A percentile compares a stretch with the other conserved stretches of the same genome.
Conservation (phyloP, 2,329 filamentous ascomycete genomes). For the Fusarium liriodendri region DNA sequence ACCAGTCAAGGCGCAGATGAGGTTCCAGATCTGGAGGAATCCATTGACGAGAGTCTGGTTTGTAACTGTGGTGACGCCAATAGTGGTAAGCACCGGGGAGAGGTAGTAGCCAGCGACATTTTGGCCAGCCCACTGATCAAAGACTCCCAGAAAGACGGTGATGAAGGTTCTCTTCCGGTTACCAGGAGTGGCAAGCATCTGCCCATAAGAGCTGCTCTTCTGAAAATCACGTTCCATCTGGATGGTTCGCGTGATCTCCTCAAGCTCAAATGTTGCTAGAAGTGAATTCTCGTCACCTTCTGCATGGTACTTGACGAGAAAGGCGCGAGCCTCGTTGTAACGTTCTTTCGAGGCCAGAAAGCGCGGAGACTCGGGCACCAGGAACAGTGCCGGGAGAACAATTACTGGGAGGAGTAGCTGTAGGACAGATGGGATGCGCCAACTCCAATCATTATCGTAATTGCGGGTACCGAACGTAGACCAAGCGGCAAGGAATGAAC, state of each 20-base stretch:
- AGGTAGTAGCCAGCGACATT: constrained; percentile 1
- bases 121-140: constrained; percentile 19
- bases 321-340: not conserved
- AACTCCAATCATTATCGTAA: constrained; percentile 50
- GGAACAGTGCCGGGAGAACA: constrained; percentile 4
- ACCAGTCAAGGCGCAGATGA: not conserved
- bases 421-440: constrained; percentile 60
- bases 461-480: constrained; percentile 22
- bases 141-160: constrained; percentile 12
- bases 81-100: not conserved
- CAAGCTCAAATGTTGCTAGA: constrained; percentile 15
- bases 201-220: constrained; percentile 2
- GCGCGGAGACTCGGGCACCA: constrained; percentile 21
- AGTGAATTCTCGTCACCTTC: constrained; percentile 6
- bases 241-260: constrained; percentile 24
- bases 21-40: not conserved
- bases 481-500: constrained; percentile 24
- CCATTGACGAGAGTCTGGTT: not conserved
- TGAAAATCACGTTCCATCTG: constrained; percentile 1
- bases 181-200: constrained; percentile 10
- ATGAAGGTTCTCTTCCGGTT: constrained; percentile 20
- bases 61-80: not conserved
- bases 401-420: constrained; percentile 49
- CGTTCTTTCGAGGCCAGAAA: constrained; percentile 14
- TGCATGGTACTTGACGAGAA: constrained; percentile 14